A percentile compares a stretch with the other conserved stretches of the same genome.
phyloP scores from a whole-genome alignment of 768 basidiomycete genomes.

The Boletus eberwhitei region DNA sequence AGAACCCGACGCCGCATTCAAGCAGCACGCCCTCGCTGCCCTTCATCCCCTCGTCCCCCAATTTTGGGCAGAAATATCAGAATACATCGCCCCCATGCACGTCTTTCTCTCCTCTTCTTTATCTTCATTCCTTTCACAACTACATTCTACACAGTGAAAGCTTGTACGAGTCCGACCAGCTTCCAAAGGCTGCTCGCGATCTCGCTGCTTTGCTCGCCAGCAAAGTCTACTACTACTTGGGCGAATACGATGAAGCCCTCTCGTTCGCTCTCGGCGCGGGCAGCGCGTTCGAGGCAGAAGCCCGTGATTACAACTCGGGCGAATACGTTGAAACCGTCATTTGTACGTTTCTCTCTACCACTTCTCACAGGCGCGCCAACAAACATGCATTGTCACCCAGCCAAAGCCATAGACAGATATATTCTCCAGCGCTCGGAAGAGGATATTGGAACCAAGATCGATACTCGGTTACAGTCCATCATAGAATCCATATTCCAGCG shows the following conservation, averaged over 20 bases:
- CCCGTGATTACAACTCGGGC: slow-evolving; percentile 56
- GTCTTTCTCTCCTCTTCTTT: slow-evolving; percentile 30
- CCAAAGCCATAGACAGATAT: slow-evolving; percentile 95
- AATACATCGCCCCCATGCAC: slow-evolving; percentile 86
- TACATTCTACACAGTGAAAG: slow-evolving; percentile 61
- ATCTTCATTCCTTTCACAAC: slow-evolving; percentile 8
- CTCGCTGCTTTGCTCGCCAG: slow-evolving; percentile 91
- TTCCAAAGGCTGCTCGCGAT: slow-evolving; percentile 71
- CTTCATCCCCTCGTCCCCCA: slow-evolving; percentile 83
- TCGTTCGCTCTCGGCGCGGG: slow-evolving; percentile 93
- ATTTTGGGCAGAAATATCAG: slow-evolving; percentile 99
- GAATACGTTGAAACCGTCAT: slow-evolving; percentile 95
- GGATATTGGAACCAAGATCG: slow-evolving; percentile 57
- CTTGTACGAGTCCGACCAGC: slow-evolving; percentile 78
- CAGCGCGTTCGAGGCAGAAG: slow-evolving; percentile 76
- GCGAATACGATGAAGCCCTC: slow-evolving; percentile 92
- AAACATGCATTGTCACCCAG: slow-evolving; percentile 37
- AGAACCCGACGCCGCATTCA: slow-evolving; percentile 84
- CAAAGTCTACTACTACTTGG: slow-evolving; percentile 97
- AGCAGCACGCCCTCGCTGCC: slow-evolving; percentile 85
- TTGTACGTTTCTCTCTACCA: slow-evolving; percentile 55
- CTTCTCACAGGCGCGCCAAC: background rate
- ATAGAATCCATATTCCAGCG: slow-evolving; percentile 87
- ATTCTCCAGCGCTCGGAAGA: slow-evolving; percentile 67
- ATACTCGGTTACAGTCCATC: slow-evolving; percentile 73